Conservation (phyloP, 805 yeast genomes). For the Wickerhamomyces xylosicus region DNA sequence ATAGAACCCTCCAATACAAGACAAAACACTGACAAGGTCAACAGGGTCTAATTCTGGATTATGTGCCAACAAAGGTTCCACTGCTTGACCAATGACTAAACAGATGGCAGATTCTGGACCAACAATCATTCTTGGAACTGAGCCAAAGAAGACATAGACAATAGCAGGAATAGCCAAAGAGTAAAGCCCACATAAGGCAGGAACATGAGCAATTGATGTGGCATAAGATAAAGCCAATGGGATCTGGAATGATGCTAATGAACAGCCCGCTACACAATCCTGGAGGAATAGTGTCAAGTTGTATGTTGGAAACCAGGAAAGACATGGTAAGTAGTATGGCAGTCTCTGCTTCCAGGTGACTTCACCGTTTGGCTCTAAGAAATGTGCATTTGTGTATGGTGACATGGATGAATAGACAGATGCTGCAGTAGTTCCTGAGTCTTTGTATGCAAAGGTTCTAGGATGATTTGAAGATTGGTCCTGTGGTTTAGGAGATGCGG, state of each 20-base stretch:
- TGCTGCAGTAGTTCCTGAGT: neutral
- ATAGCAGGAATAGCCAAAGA: slow-evolving; percentile 72
- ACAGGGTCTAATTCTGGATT: slow-evolving; percentile 32
- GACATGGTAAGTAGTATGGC: slow-evolving; percentile 59
- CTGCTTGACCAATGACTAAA: slow-evolving; percentile 69
- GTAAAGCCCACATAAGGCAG: slow-evolving; percentile 69
- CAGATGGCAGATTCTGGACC: slow-evolving; percentile 91
- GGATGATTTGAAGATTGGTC: neutral
- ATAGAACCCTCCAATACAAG: slow-evolving; percentile 67
- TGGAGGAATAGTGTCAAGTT: slow-evolving; percentile 27
- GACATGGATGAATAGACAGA: slow-evolving; percentile 7
- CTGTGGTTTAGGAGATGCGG: neutral
- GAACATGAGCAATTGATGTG: slow-evolving; percentile 73
- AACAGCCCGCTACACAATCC: slow-evolving; percentile 76
- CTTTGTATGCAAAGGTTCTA: neutral
- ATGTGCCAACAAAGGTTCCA: slow-evolving; percentile 43
- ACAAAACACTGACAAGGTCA: slow-evolving; percentile 54
- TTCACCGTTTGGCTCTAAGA: neutral
- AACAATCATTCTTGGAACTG: slow-evolving; percentile 82
- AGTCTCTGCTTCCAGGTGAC: slow-evolving; percentile 20
- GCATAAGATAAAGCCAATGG: slow-evolving; percentile 73
- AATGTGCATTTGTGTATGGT: neutral
- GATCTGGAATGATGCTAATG: slow-evolving; percentile 84
- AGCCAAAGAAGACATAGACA: slow-evolving; percentile 68
- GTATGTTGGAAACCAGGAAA: slow-evolving; percentile 57